A percentile compares a stretch with the other conserved stretches of the same genome.
Evolutionary conservation across 2,329 filamentous ascomycete genomes (phyloP).

Genomic region (Diaporthe ampelina): DNA sequence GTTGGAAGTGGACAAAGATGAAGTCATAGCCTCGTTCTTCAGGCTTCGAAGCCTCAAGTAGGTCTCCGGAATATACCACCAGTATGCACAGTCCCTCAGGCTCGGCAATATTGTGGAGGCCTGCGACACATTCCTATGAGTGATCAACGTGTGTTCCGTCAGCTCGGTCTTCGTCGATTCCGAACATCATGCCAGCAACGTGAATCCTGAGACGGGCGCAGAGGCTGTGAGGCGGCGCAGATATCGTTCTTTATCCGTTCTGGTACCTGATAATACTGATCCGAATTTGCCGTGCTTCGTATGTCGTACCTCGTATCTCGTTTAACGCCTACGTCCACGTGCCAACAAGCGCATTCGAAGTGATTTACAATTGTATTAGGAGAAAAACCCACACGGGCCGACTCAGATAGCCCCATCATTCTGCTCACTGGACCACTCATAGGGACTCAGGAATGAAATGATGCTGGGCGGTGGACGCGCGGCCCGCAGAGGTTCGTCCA

Average conservation of each 20-base stretch:
- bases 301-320: slow-evolving; percentile 1
- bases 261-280: too few species aligned
- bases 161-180: neutral
- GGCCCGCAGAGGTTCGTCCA: neutral
- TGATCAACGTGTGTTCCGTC: neutral
- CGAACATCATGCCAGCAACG: neutral
- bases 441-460: too few species aligned
- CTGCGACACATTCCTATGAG: neutral
- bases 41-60: neutral
- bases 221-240: too few species aligned
- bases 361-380: too few species aligned
- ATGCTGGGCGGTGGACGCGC: too few species aligned
- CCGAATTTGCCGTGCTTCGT: neutral
- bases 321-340: neutral
- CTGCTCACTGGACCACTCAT: too few species aligned
- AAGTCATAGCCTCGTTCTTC: neutral
- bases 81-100: neutral
- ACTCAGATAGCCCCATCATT: neutral
- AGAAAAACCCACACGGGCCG: neutral
- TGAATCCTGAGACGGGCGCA: neutral
- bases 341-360: neutral
- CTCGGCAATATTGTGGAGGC: neutral
- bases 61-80: neutral
- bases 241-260: too few species aligned
- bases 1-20: neutral